These are phyloP conservation scores for Hsuehochloa calcarea DNA, from an alignment of 176 grass and related monocot species.

Conservation along the genomic window DNA sequence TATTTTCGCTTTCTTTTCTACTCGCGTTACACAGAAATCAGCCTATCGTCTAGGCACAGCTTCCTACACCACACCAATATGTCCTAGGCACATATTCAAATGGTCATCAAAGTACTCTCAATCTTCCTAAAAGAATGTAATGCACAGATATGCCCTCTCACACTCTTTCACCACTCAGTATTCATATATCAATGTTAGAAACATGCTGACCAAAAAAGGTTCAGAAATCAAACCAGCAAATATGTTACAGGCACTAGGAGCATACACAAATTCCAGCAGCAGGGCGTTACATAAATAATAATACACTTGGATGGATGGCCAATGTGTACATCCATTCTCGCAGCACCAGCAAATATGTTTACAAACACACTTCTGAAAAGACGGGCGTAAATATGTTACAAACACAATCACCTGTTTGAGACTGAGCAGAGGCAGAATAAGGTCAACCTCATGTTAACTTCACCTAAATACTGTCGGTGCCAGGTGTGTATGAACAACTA, in stretches of 20 bases:
- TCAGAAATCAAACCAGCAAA: neutral
- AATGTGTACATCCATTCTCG: neutral
- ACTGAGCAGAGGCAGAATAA: neutral
- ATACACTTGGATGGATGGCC: neutral
- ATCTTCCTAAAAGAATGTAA: neutral
- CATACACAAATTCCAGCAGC: neutral
- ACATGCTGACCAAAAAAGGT: neutral
- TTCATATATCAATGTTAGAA: neutral
- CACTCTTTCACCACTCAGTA: neutral
- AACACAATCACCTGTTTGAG: neutral
- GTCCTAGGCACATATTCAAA: neutral
- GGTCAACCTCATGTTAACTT: neutral
- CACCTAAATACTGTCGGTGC: neutral
- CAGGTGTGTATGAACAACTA: slow-evolving; percentile 18
- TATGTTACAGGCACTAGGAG: neutral
- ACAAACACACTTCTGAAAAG: neutral
- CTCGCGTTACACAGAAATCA: too few relatives aligned
- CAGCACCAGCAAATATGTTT: neutral
- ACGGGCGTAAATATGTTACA: neutral
- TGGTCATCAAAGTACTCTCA: neutral
- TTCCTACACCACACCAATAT: too few relatives aligned
- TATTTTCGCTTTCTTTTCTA: too few relatives aligned
- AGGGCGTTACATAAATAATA: neutral
- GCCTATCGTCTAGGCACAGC: too few relatives aligned
- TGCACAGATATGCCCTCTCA: neutral